Conservation (phyloP, 305 asterid genomes). For the Solanum aculeatissimum region DNA sequence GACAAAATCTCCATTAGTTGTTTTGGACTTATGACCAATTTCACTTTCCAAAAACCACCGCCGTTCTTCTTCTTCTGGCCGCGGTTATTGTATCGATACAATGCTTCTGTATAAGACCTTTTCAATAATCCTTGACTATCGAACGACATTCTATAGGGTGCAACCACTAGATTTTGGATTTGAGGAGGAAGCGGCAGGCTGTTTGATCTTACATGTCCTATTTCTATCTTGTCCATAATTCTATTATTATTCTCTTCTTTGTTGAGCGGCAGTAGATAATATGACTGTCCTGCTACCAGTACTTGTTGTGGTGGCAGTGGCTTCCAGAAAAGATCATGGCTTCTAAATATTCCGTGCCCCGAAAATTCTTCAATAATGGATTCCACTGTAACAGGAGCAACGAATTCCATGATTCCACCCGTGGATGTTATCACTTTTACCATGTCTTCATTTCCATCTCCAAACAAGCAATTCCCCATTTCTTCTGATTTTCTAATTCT, state of each 20-base stretch:
- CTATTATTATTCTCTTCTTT: not conserved
- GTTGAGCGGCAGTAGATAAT: slow-evolving; percentile 61
- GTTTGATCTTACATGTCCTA: slow-evolving; percentile 56
- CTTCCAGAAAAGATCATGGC: slow-evolving; percentile 75
- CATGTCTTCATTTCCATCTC: slow-evolving; percentile 18
- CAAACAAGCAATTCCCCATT: slow-evolving; percentile 73
- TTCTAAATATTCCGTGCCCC: slow-evolving; percentile 67
- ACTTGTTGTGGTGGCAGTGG: slow-evolving; percentile 48
- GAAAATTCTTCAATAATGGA: slow-evolving; percentile 73
- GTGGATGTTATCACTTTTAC: slow-evolving; percentile 45
- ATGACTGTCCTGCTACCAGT: slow-evolving; percentile 52
- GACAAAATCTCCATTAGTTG: slow-evolving; percentile 63
- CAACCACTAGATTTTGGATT: slow-evolving; percentile 1
- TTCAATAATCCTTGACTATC: slow-evolving; percentile 34
- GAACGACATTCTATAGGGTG: slow-evolving; percentile 80
- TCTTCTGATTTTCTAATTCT: not conserved
- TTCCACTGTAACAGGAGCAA: slow-evolving; percentile 45
- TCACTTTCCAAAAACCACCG: slow-evolving; percentile 67
- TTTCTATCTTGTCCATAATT: not conserved
- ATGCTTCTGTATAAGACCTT: slow-evolving; percentile 7
- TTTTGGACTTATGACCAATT: slow-evolving; percentile 61
- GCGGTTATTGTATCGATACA: not conserved
- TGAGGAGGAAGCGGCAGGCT: slow-evolving; percentile 32
- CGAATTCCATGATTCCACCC: slow-evolving; percentile 76
- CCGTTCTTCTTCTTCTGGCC: not conserved